These are phyloP conservation scores for Ulmus americana DNA, from an alignment of 331 rosid genomes.

Conservation along the genomic window DNA sequence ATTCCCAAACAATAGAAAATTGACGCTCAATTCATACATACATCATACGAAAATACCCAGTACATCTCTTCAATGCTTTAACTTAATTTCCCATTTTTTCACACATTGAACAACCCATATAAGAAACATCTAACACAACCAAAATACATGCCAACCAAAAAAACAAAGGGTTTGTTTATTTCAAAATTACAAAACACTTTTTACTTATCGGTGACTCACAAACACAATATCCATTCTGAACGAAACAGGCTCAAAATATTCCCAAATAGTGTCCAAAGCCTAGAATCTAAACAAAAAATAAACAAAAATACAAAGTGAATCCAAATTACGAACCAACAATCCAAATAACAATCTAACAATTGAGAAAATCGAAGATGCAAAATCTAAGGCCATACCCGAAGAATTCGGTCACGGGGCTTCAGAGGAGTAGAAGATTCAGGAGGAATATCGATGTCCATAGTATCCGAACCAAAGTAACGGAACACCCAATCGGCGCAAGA, in stretches of 20 bases:
- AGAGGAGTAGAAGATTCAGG: slow-evolving; percentile 33
- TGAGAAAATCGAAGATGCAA: not conserved
- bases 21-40: not conserved
- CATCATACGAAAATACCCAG: not conserved
- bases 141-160: too few relatives aligned
- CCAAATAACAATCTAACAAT: not conserved
- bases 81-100: not conserved
- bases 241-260: too few relatives aligned
- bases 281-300: not conserved
- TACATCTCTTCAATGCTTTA: not conserved
- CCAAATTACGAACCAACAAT: not conserved
- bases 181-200: too few relatives aligned
- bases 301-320: not conserved
- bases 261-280: too few relatives aligned
- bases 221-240: too few relatives aligned
- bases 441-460: slow-evolving; percentile 65
- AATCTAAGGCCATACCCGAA: slow-evolving; percentile 40
- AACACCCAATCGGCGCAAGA: slow-evolving; percentile 44
- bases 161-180: too few relatives aligned
- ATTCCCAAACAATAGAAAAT: not conserved
- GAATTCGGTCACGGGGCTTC: slow-evolving; percentile 58
- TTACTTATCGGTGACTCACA: too few relatives aligned
- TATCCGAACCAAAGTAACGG: slow-evolving; percentile 47
- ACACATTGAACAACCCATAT: not conserved
- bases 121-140: too few relatives aligned